Conservation (phyloP, 2,329 filamentous ascomycete genomes). For the Parastagonospora avenae region DNA sequence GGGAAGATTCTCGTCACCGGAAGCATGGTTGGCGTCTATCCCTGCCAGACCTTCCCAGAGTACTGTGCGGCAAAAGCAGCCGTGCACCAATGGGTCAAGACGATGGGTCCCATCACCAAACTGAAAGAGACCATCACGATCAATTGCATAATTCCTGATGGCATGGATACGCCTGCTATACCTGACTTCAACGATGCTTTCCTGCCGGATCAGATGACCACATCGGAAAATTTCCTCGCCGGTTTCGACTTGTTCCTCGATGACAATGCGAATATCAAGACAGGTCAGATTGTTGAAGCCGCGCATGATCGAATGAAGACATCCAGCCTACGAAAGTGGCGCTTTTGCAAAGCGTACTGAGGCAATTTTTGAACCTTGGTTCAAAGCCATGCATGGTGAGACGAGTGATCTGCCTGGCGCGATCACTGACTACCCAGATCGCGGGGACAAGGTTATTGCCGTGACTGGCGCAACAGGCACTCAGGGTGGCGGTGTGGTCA, state of each 20-base stretch:
- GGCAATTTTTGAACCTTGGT: slow-evolving; percentile 56
- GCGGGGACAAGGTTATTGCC: slow-evolving; percentile 25
- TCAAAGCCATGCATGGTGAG: slow-evolving; percentile 52
- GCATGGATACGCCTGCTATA: slow-evolving; percentile 50
- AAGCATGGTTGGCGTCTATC: slow-evolving; percentile 52
- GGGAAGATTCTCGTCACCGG: slow-evolving; percentile 54
- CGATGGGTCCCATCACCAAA: slow-evolving; percentile 23
- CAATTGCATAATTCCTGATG: slow-evolving; percentile 55
- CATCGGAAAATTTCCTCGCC: slow-evolving; percentile 50
- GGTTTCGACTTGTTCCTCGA: slow-evolving; percentile 53
- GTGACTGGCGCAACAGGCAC: slow-evolving; percentile 37
- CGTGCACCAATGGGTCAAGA: slow-evolving; percentile 37
- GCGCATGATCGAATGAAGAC: slow-evolving; percentile 48
- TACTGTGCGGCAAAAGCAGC: slow-evolving; percentile 60
- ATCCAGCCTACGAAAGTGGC: slow-evolving; percentile 50
- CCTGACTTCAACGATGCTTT: slow-evolving; percentile 43
- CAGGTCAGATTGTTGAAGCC: slow-evolving; percentile 52
- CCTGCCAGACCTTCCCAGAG: slow-evolving; percentile 53
- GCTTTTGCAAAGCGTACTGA: slow-evolving; percentile 32
- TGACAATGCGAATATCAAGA: slow-evolving; percentile 47
- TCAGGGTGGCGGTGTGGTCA: slow-evolving; percentile 33
- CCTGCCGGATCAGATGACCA: slow-evolving; percentile 39
- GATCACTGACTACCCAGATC: slow-evolving; percentile 27
- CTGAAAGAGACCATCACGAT: slow-evolving; percentile 48
- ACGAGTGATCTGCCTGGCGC: slow-evolving; percentile 49